These are phyloP conservation scores for Neoarthrinium moseri DNA, from an alignment of 2,329 filamentous ascomycete species.

Conservation along the genomic window DNA sequence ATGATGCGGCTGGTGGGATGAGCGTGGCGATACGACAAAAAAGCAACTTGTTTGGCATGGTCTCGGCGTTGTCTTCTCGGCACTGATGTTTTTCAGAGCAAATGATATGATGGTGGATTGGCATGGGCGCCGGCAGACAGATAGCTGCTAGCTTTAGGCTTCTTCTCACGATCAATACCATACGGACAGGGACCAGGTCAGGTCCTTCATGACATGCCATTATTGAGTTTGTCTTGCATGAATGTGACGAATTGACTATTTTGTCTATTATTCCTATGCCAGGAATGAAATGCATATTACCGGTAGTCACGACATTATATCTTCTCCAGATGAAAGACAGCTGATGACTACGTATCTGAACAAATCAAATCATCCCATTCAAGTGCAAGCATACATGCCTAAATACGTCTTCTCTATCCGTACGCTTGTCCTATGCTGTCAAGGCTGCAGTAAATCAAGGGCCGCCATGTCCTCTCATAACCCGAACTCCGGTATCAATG, in stretches of 20 bases:
- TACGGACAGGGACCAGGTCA: neutral
- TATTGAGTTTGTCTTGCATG: neutral
- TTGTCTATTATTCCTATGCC: too few species aligned
- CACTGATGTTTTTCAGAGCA: slow-evolving; percentile 1
- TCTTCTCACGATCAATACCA: slow-evolving; percentile 6
- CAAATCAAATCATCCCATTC: too few species aligned
- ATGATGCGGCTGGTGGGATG: slow-evolving; percentile 1
- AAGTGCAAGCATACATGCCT: too few species aligned
- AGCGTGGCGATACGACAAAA: slow-evolving; percentile 1
- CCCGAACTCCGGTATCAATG: slow-evolving; percentile 6
- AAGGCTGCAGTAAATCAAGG: too few species aligned
- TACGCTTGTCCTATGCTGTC: too few species aligned
- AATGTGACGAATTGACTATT: too few species aligned
- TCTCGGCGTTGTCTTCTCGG: slow-evolving; percentile 6
- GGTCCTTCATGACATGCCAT: slow-evolving; percentile 8
- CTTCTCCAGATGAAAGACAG: too few species aligned
- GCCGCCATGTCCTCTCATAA: neutral
- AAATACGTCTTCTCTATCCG: too few species aligned
- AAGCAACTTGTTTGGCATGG: neutral
- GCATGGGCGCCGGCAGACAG: neutral
- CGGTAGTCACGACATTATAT: too few species aligned
- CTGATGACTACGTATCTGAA: too few species aligned
- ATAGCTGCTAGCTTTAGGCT: neutral
- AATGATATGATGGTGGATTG: slow-evolving; percentile 5
- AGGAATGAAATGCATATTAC: too few species aligned